Evolutionary conservation across 1,284 basidiomycete genomes (phyloP).

Genomic region (Austropuccinia psidii): DNA sequence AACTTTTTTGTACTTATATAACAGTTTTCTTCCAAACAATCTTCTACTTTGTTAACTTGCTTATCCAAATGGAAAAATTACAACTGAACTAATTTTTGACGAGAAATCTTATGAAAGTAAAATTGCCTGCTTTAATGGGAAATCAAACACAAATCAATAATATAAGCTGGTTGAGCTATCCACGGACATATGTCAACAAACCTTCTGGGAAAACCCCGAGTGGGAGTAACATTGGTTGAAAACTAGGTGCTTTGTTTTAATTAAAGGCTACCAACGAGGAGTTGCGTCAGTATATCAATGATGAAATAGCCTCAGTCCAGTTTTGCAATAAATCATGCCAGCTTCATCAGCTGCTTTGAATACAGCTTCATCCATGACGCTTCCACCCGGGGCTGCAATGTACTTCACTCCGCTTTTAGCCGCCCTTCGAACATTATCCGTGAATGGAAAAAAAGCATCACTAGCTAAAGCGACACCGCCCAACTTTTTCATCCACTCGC

Average conservation of each 20-base stretch:
- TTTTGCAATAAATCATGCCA: constrained; percentile 56
- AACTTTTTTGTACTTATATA: too few species aligned
- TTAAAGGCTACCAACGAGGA: background rate
- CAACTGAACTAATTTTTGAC: too few species aligned
- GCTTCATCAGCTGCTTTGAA: constrained; percentile 89
- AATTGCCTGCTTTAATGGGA: background rate
- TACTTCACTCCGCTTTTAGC: constrained; percentile 84
- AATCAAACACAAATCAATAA: too few species aligned
- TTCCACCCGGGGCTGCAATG: constrained; percentile 87
- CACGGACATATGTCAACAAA: too few species aligned
- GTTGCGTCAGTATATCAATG: constrained; percentile 18
- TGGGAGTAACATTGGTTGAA: background rate
- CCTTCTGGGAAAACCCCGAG: background rate
- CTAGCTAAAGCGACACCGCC: constrained; percentile 83
- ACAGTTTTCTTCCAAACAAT: too few species aligned
- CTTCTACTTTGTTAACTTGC: too few species aligned
- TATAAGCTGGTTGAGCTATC: too few species aligned
- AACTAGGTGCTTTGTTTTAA: background rate
- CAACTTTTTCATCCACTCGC: constrained; percentile 62
- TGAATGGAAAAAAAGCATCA: constrained; percentile 99
- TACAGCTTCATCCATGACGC: constrained; percentile 93
- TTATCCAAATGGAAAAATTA: too few species aligned
- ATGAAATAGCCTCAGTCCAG: constrained; percentile 32
- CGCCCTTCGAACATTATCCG: constrained; percentile 93
- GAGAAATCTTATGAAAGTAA: background rate